These are phyloP conservation scores for Lepidium didymum DNA, from an alignment of 345 rosid genomes.

Conservation along the genomic window DNA sequence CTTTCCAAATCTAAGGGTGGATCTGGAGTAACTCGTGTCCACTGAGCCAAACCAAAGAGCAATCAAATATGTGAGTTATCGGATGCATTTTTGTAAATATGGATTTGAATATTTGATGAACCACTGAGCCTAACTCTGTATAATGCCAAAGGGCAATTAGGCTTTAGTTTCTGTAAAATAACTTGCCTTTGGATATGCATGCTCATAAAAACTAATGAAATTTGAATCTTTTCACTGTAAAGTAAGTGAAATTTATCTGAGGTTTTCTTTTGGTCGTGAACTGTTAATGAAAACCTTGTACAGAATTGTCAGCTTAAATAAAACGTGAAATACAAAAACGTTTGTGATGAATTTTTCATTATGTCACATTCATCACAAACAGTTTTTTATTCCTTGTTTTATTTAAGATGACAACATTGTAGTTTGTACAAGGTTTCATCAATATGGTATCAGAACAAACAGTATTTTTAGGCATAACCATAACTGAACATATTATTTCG, in stretches of 20 bases:
- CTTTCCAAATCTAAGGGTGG: constrained; percentile 51
- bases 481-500: no score
- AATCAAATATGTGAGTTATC: not conserved
- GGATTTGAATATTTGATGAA: constrained; percentile 15
- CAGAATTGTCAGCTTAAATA: not conserved
- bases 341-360: no score
- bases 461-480: no score
- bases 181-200: constrained; percentile 1
- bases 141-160: not conserved
- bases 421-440: not conserved
- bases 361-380: not conserved
- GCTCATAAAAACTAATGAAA: not conserved
- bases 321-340: not conserved
- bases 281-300: not conserved
- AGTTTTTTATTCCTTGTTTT: not conserved
- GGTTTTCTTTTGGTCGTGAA: not conserved
- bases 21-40: constrained; percentile 39
- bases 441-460: no score
- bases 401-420: not conserved
- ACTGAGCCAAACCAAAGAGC: constrained; percentile 10
- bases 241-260: not conserved
- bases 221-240: not conserved
- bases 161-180: constrained; percentile 8
- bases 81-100: constrained; percentile 12
- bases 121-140: not conserved